Evolutionary conservation across 2,329 filamentous ascomycete genomes (phyloP).

Genomic region (Fusarium liriodendri): DNA sequence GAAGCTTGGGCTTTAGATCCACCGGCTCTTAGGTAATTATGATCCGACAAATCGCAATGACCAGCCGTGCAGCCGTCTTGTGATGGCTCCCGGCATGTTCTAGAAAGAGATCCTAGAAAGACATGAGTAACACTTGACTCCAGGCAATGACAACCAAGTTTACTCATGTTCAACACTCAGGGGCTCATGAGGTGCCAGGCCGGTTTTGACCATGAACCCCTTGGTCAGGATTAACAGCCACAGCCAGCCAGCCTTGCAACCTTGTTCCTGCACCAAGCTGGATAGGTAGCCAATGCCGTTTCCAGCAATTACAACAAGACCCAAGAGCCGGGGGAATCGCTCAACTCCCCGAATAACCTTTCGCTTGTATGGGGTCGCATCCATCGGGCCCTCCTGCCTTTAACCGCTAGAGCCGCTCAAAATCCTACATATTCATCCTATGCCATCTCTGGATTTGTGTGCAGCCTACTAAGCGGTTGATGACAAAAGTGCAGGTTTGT

Average conservation of each 20-base stretch:
- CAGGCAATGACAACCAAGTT: background rate
- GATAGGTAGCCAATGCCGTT: background rate
- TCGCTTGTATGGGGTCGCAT: background rate
- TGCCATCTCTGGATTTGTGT: background rate
- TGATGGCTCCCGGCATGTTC: background rate
- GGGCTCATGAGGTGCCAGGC: background rate
- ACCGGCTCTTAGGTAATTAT: slow-evolving; percentile 6
- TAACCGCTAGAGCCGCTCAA: background rate
- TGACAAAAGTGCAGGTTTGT: background rate
- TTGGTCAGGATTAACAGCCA: background rate
- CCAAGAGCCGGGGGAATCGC: background rate
- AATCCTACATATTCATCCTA: background rate
- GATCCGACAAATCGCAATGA: background rate
- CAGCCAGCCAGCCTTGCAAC: background rate
- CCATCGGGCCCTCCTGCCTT: background rate
- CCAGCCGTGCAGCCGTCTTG: background rate
- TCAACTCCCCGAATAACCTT: background rate
- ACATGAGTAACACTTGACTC: background rate
- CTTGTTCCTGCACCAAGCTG: background rate
- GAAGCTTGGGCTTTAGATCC: background rate
- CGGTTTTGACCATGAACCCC: background rate
- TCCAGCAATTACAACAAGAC: background rate
- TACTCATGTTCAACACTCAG: background rate
- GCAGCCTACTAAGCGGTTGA: background rate
- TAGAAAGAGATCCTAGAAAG: background rate